phyloP scores from a whole-genome alignment of 805 yeast species.

The Zygosaccharomyces siamensis region DNA sequence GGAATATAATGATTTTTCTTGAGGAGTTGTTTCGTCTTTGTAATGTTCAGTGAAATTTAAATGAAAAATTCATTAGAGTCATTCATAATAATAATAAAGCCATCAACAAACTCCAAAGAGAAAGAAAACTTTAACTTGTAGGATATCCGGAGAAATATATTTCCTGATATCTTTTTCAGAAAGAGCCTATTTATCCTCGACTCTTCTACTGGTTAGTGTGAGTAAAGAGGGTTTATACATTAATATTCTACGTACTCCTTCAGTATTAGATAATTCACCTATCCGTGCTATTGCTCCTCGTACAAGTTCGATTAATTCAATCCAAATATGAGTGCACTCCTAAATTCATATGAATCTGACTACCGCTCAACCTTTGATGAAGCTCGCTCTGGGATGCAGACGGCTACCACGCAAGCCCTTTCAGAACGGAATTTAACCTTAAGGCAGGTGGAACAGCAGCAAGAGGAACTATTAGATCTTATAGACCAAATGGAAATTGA shows the following conservation, averaged over 20 bases:
- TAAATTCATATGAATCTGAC: conserved; percentile 38
- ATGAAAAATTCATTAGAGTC: neutral
- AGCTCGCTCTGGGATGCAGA: conserved; percentile 18
- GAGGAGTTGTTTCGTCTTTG: neutral
- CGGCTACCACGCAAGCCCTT: conserved; percentile 19
- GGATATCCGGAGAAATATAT: neutral
- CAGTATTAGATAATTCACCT: neutral
- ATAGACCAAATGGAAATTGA: conserved; percentile 86
- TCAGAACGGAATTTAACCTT: conserved; percentile 25
- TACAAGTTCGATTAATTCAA: neutral
- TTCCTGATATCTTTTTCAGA: too few species aligned
- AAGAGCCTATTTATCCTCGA: neutral
- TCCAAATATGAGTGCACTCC: conserved; percentile 24
- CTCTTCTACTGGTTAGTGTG: neutral
- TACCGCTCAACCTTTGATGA: conserved; percentile 32
- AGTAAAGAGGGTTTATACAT: neutral
- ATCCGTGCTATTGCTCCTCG: neutral
- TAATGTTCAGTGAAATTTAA: neutral
- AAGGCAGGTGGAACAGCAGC: conserved; percentile 29
- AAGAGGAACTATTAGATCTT: conserved; percentile 46
- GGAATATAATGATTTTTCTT: neutral
- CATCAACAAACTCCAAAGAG: neutral
- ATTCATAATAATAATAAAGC: neutral
- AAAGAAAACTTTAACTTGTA: neutral
- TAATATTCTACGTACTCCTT: neutral